Percentiles rank a stretch among this genome's conserved stretches.
phyloP scores from a whole-genome alignment of 495 filamentous ascomycete genomes.

The Hamigera avellanea region DNA sequence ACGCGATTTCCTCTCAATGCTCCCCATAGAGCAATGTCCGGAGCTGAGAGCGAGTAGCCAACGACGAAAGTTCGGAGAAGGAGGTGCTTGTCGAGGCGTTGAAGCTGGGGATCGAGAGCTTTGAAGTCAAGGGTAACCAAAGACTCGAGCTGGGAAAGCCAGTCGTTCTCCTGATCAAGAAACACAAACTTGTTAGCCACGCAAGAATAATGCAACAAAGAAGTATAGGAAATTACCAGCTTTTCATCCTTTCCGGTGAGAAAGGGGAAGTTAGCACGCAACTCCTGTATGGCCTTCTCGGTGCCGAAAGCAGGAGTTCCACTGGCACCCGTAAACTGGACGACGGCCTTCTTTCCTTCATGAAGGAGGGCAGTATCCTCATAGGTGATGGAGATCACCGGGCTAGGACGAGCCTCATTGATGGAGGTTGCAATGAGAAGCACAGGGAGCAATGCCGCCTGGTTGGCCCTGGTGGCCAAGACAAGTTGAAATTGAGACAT shows the following conservation, averaged over 20 bases:
- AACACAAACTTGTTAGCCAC: constrained; percentile 2
- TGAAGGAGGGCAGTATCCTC: constrained; percentile 35
- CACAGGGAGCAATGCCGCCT: constrained; percentile 37
- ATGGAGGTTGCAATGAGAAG: constrained; percentile 38
- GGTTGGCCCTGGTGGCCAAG: constrained; percentile 51
- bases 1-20: constrained; percentile 80
- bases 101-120: constrained; percentile 59
- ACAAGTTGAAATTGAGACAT: constrained; percentile 34
- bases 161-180: constrained; percentile 37
- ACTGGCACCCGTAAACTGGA: constrained; percentile 24
- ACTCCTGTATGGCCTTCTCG: constrained; percentile 24
- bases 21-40: constrained; percentile 77
- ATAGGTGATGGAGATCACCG: constrained; percentile 34
- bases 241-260: constrained; percentile 35
- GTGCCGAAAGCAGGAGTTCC: constrained; percentile 24
- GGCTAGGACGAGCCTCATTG: constrained; percentile 33
- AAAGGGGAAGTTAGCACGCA: constrained; percentile 29
- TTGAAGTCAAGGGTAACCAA: constrained; percentile 64
- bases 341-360: constrained; percentile 29
- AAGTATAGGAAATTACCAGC: constrained; percentile 22
- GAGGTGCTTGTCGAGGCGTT: constrained; percentile 75
- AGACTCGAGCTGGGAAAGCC: constrained; percentile 38
- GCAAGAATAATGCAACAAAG: background rate
- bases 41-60: constrained; percentile 65
- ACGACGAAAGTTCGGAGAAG: constrained; percentile 76